phyloP scores from a whole-genome alignment of 2,329 filamentous ascomycete species.

The Fusarium sacchari region DNA sequence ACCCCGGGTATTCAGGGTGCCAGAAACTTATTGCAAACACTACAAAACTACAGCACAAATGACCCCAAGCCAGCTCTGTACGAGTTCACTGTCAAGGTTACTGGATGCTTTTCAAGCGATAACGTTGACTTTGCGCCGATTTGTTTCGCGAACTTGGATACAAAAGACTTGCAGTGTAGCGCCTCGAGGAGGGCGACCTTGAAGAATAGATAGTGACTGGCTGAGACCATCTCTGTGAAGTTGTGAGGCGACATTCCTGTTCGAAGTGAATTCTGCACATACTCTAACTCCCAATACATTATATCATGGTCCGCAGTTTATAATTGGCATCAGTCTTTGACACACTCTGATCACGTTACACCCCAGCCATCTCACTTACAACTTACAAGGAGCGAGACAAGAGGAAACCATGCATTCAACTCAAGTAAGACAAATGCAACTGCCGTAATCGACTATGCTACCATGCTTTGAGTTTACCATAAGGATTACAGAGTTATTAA shows the following conservation, averaged over 20 bases:
- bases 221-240: rapidly evolving
- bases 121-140: background rate
- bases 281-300: background rate
- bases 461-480: background rate
- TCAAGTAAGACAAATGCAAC: background rate
- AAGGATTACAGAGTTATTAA: background rate
- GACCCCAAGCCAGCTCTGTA: background rate
- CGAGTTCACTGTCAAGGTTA: background rate
- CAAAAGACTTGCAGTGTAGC: background rate
- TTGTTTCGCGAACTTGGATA: background rate
- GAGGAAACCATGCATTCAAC: background rate
- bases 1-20: rapidly evolving
- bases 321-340: background rate
- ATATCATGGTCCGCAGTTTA: rapidly evolving
- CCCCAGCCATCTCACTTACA: background rate
- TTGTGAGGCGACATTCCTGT: background rate
- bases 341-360: background rate
- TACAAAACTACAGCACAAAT: background rate
- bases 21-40: background rate
- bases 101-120: background rate
- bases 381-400: background rate
- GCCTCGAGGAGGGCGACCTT: background rate
- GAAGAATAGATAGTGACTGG: background rate
- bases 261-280: too few relatives aligned
- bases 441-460: background rate